phyloP scores from a whole-genome alignment of 148 eudicot species.

The Silene uniflora region DNA sequence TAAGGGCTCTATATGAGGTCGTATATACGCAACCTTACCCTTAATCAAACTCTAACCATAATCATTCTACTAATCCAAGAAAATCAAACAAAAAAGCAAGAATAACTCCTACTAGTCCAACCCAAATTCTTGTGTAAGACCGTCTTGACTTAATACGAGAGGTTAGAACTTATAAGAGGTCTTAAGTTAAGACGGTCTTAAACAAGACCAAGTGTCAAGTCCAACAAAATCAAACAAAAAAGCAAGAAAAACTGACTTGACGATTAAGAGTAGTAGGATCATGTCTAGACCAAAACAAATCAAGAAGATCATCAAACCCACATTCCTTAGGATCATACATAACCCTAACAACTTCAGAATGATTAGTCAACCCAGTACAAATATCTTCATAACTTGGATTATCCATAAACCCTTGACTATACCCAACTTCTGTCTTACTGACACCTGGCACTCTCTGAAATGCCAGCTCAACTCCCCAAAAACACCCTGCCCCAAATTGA shows the following conservation, averaged over 20 bases:
- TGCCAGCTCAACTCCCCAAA: slow-evolving; percentile 89
- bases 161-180: no score
- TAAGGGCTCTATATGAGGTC: no score
- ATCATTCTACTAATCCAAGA: neutral
- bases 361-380: slow-evolving; percentile 67
- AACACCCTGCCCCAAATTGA: slow-evolving; percentile 95
- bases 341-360: slow-evolving; percentile 75
- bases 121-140: no score
- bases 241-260: slow-evolving; percentile 45
- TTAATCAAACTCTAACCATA: neutral
- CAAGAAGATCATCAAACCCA: slow-evolving; percentile 47
- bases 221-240: no score
- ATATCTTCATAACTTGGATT: slow-evolving; percentile 65
- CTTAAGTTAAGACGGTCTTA: no score
- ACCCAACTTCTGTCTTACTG: slow-evolving; percentile 74
- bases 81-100: neutral
- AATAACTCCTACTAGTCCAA: no score
- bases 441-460: slow-evolving; percentile 85
- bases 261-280: slow-evolving; percentile 92
- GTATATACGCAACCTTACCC: no score
- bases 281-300: slow-evolving; percentile 70
- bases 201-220: no score
- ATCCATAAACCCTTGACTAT: slow-evolving; percentile 65
- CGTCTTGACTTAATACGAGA: no score
- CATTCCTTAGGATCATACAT: slow-evolving; percentile 74